A percentile compares a stretch with the other conserved stretches of the same genome.
Evolutionary conservation across 805 yeast genomes (phyloP).

Genomic region (Kazachstania martiniae): DNA sequence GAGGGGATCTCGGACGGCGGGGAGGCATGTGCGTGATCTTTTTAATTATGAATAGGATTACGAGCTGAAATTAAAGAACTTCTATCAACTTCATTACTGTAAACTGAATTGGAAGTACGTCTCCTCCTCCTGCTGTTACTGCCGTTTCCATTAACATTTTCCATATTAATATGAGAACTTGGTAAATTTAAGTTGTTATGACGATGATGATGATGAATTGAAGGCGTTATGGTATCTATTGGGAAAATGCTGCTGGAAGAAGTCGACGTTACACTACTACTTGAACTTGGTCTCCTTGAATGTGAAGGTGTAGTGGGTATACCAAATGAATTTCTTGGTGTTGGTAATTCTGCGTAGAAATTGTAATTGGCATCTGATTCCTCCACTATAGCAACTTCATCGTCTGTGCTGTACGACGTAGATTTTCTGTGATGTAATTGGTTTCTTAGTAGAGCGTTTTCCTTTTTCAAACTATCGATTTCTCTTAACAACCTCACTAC

Average conservation of each 20-base stretch:
- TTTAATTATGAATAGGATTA: no score
- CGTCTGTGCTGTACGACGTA: background rate
- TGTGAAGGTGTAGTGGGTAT: background rate
- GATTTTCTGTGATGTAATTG: conserved; percentile 6
- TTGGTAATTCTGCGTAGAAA: background rate
- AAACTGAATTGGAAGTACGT: no score
- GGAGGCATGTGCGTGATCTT: no score
- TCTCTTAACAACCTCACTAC: conserved; percentile 46
- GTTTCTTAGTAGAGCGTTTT: conserved; percentile 31
- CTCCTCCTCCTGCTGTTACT: background rate
- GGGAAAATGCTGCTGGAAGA: background rate
- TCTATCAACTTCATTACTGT: no score
- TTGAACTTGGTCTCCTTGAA: background rate
- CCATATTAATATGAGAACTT: no score
- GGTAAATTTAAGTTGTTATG: background rate
- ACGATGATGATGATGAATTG: background rate
- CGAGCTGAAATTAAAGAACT: no score
- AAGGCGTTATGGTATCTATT: background rate
- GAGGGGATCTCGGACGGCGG: no score
- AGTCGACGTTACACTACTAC: background rate
- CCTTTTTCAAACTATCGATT: conserved; percentile 37
- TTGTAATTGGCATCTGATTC: background rate
- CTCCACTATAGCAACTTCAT: background rate
- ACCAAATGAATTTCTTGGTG: background rate
- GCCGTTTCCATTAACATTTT: no score